Percentiles rank a stretch among this genome's conserved stretches.
phyloP scores from a whole-genome alignment of 2,329 filamentous ascomycete species.

The Coleophoma eucalyptorum region DNA sequence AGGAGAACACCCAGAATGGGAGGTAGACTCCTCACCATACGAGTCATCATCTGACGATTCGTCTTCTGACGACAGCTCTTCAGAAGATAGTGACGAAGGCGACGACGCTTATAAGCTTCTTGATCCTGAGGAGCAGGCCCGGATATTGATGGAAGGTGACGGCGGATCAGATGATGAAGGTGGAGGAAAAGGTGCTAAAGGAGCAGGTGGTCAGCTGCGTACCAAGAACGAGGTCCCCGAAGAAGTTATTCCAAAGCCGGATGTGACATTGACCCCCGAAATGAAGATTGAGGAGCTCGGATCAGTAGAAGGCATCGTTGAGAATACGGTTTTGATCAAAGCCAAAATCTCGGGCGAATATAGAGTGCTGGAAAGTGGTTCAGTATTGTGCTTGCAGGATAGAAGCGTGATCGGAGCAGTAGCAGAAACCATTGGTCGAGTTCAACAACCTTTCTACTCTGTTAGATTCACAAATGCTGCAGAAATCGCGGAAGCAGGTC shows the following conservation, averaged over 20 bases:
- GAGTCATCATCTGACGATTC: constrained; percentile 59
- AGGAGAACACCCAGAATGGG: constrained; percentile 69
- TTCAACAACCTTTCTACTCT: constrained; percentile 82
- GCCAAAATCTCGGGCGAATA: constrained; percentile 77
- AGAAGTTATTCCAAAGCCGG: constrained; percentile 65
- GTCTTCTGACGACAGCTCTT: constrained; percentile 50
- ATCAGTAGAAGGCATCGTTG: constrained; percentile 70
- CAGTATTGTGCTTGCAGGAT: constrained; percentile 75
- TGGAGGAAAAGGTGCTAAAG: constrained; percentile 38
- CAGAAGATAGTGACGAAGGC: constrained; percentile 52
- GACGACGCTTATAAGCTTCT: constrained; percentile 67
- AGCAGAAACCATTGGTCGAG: constrained; percentile 81
- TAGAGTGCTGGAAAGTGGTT: constrained; percentile 79
- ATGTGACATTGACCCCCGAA: constrained; percentile 71
- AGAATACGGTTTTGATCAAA: constrained; percentile 74
- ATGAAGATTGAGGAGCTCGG: constrained; percentile 78
- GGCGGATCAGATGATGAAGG: constrained; percentile 76
- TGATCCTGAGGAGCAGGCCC: constrained; percentile 77
- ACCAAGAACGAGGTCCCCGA: constrained; percentile 79
- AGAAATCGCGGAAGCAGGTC: constrained; percentile 62
- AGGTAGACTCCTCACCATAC: constrained; percentile 73
- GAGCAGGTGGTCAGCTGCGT: constrained; percentile 50
- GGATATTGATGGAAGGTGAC: constrained; percentile 80
- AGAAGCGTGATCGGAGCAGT: constrained; percentile 76
- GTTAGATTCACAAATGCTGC: constrained; percentile 68